Conservation (phyloP, 2,329 filamentous ascomycete species). For the Exophiala phaeomuriformis region DNA sequence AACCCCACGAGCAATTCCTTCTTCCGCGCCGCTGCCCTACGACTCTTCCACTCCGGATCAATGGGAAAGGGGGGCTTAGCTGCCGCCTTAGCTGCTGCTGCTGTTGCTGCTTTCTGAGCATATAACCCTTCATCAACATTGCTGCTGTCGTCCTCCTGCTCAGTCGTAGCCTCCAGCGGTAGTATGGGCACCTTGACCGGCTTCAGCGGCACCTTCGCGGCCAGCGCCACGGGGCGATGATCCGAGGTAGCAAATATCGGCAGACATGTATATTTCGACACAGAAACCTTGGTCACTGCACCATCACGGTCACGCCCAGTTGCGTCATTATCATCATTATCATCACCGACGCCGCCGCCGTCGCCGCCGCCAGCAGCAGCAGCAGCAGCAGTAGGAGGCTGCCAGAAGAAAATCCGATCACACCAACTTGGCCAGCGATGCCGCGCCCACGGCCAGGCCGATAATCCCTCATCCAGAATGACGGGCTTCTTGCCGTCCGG, state of each 20-base stretch:
- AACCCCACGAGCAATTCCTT: constrained; percentile 56
- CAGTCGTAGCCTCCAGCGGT: too few relatives aligned
- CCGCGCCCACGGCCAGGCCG: constrained; percentile 62
- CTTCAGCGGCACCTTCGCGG: constrained; percentile 57
- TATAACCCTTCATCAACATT: too few relatives aligned
- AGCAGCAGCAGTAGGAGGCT: constrained; percentile 39
- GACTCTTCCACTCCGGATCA: constrained; percentile 50
- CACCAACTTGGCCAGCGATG: constrained; percentile 92
- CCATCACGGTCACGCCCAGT: constrained; percentile 28
- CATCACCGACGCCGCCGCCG: too few relatives aligned
- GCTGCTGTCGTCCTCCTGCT: too few relatives aligned
- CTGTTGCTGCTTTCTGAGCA: too few relatives aligned
- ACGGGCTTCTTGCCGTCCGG: constrained; percentile 30
- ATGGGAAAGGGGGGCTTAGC: constrained; percentile 48
- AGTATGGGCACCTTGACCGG: constrained; percentile 27
- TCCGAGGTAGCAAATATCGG: constrained; percentile 78
- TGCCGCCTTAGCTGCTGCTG: too few relatives aligned
- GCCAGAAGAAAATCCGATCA: constrained; percentile 70
- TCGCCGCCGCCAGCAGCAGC: too few relatives aligned
- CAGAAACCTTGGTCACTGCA: constrained; percentile 44
- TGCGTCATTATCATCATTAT: too few relatives aligned
- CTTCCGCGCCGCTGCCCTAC: constrained; percentile 47
- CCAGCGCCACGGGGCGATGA: constrained; percentile 74
- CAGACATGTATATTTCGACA: constrained; percentile 62
- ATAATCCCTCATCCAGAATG: constrained; percentile 35